Conservation (phyloP, 148 eudicot genomes). For the Hydrangea macrophylla region DNA sequence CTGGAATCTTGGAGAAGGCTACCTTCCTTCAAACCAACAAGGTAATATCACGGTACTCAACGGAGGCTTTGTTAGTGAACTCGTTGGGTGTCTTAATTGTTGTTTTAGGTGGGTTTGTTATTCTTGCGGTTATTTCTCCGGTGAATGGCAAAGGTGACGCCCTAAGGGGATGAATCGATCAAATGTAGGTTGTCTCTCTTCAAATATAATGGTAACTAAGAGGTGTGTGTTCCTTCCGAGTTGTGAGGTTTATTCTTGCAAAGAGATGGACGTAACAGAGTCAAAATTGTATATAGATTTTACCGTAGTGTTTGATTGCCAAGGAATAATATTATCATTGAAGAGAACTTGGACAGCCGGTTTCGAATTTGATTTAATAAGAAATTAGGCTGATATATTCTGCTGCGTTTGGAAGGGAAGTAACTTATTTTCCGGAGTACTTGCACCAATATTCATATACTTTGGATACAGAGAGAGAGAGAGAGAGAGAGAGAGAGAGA, state of each 20-base stretch:
- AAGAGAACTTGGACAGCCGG: too few relatives aligned
- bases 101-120: slow-evolving; percentile 73
- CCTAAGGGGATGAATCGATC: slow-evolving; percentile 27
- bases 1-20: slow-evolving; percentile 86
- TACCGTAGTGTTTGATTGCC: not conserved
- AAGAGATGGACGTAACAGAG: not conserved
- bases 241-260: not conserved
- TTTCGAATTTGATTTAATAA: too few relatives aligned
- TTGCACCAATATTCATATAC: too few relatives aligned
- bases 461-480: too few relatives aligned
- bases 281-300: not conserved
- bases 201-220: not conserved
- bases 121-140: slow-evolving; percentile 69
- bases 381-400: too few relatives aligned
- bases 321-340: too few relatives aligned
- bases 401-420: too few relatives aligned
- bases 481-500: too few relatives aligned
- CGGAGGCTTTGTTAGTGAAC: slow-evolving; percentile 77
- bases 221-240: not conserved
- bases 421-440: too few relatives aligned
- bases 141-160: slow-evolving; percentile 54
- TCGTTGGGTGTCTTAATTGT: slow-evolving; percentile 67
- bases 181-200: slow-evolving; percentile 3
- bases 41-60: slow-evolving; percentile 69
- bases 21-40: slow-evolving; percentile 75